A percentile compares a stretch with the other conserved stretches of the same genome.
Conservation (phyloP, 371 early-diverging fungal genomes). For the Zancudomyces culisetae region DNA sequence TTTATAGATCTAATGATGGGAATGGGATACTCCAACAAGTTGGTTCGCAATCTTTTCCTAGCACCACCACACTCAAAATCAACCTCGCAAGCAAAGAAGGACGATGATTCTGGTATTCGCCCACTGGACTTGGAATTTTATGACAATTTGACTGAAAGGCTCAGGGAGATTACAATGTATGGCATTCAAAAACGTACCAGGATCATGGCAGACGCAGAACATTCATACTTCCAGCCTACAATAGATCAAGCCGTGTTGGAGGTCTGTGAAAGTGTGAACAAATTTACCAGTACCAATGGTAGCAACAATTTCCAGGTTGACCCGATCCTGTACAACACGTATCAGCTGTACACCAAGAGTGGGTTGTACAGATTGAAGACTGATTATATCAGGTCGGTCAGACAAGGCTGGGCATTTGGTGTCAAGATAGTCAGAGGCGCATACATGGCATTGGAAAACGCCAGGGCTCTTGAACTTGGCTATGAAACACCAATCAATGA, state of each 20-base stretch:
- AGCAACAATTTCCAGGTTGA: conserved; percentile 4
- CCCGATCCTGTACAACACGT: conserved; percentile 74
- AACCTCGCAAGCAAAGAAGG: background rate
- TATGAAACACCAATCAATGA: conserved; percentile 67
- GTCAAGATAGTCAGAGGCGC: conserved; percentile 88
- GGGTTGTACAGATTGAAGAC: conserved; percentile 37
- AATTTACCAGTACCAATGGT: conserved; percentile 14
- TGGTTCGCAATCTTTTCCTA: conserved; percentile 14
- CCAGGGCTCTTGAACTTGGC: conserved; percentile 45
- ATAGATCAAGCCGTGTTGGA: conserved; percentile 67
- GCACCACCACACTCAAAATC: background rate
- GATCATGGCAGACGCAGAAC: conserved; percentile 87
- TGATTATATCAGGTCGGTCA: conserved; percentile 46
- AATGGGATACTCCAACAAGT: conserved; percentile 33
- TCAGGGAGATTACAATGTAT: conserved; percentile 39
- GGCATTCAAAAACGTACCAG: conserved; percentile 43
- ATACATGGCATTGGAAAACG: conserved; percentile 77
- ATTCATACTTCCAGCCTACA: conserved; percentile 79
- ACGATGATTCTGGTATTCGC: background rate
- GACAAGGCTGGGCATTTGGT: conserved; percentile 57
- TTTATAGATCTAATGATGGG: conserved; percentile 37
- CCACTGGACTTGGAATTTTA: conserved; percentile 46
- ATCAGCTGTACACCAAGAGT: conserved; percentile 86
- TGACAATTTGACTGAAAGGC: conserved; percentile 39
- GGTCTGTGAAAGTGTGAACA: conserved; percentile 47